phyloP scores from a whole-genome alignment of 768 basidiomycete species.

The Lactarius trivialis region DNA sequence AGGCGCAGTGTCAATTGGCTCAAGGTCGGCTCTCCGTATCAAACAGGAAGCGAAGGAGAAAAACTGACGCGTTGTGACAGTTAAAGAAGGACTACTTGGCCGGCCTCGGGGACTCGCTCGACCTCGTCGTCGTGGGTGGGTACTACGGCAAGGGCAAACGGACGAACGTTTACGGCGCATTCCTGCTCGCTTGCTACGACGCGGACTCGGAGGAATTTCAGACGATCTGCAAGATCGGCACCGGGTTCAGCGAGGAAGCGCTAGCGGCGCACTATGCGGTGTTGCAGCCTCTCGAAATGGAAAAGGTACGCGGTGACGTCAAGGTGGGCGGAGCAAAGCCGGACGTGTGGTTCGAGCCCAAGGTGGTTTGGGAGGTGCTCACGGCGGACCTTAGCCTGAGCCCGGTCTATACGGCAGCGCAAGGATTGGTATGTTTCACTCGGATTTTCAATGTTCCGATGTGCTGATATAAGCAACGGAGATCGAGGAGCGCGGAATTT shows the following conservation, averaged over 20 bases:
- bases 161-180: conserved; percentile 95
- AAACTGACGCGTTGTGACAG: conserved; percentile 37
- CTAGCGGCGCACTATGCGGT: conserved; percentile 74
- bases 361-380: conserved; percentile 96
- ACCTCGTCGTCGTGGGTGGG: conserved; percentile 94
- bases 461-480: conserved; percentile 28
- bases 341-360: conserved; percentile 97
- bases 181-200: conserved; percentile 96
- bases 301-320: conserved; percentile 70
- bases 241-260: conserved; percentile 92
- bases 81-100: conserved; percentile 98
- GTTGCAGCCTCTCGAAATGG: conserved; percentile 70
- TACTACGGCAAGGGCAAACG: conserved; percentile 98
- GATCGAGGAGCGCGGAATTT: conserved; percentile 89
- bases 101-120: conserved; percentile 94
- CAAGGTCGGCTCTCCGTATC: conserved; percentile 52
- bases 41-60: background rate
- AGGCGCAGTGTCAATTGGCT: conserved; percentile 95
- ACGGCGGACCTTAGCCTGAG: conserved; percentile 95
- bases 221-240: conserved; percentile 98
- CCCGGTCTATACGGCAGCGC: conserved; percentile 92
- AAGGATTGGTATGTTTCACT: conserved; percentile 62
- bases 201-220: conserved; percentile 90
- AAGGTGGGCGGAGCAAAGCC: conserved; percentile 92
- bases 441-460: conserved; percentile 1